Evolutionary conservation across 805 yeast genomes (phyloP).

Genomic region (Spathaspora passalidarum): DNA sequence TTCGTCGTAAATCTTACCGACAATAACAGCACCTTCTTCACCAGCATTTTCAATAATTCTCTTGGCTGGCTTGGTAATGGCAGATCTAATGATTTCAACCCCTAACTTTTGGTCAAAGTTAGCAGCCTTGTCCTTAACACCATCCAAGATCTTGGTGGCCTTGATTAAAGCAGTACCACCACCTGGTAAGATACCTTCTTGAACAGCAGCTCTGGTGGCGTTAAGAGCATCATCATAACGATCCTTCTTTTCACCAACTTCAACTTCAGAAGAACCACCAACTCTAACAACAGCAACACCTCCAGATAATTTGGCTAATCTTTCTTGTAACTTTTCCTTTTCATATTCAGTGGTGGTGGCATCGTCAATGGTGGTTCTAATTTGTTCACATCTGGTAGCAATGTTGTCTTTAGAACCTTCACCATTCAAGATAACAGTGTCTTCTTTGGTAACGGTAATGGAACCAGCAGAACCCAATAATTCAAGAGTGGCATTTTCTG

Average conservation of each 20-base stretch:
- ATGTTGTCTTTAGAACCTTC: constrained; percentile 82
- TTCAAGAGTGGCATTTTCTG: constrained; percentile 89
- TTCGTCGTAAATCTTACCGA: constrained; percentile 74
- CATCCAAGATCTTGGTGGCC: constrained; percentile 76
- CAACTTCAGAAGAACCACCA: constrained; percentile 96
- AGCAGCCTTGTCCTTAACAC: constrained; percentile 56
- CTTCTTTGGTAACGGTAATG: constrained; percentile 90
- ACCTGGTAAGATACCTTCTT: constrained; percentile 98
- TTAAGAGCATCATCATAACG: constrained; percentile 97
- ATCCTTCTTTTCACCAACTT: constrained; percentile 99
- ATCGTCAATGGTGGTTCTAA: constrained; percentile 75
- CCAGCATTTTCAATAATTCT: constrained; percentile 96
- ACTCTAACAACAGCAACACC: constrained; percentile 98
- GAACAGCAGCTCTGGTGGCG: constrained; percentile 98
- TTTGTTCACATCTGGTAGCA: constrained; percentile 87
- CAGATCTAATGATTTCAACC: constrained; percentile 87
- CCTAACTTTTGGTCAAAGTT: constrained; percentile 98
- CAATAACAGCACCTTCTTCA: constrained; percentile 95
- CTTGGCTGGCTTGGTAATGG: constrained; percentile 93
- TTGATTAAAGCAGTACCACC: constrained; percentile 98
- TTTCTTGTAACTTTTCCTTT: constrained; percentile 94
- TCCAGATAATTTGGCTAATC: constrained; percentile 94
- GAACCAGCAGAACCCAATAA: constrained; percentile 90
- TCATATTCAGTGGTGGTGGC: constrained; percentile 84
- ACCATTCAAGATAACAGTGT: constrained; percentile 91